These are phyloP conservation scores for Colletotrichum tabaci DNA, from an alignment of 2,329 filamentous ascomycete species.

Conservation along the genomic window DNA sequence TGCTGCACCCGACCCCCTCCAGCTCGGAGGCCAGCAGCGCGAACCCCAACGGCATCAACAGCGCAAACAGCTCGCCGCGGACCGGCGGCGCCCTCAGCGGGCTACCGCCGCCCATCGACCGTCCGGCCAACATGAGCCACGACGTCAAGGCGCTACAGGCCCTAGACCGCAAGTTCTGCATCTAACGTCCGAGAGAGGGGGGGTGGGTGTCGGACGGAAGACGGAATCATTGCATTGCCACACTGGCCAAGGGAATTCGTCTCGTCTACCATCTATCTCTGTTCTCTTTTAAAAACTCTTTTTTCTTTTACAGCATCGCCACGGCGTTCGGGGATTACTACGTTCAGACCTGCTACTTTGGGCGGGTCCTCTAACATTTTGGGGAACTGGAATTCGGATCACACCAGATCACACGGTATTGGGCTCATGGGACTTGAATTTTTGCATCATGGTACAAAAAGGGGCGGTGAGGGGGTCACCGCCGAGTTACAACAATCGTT, in stretches of 20 bases:
- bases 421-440: neutral
- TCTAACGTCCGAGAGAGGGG: constrained; percentile 44
- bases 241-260: constrained; percentile 13
- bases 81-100: constrained; percentile 62
- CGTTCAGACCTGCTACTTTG: constrained; percentile 16
- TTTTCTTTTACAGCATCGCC: constrained; percentile 33
- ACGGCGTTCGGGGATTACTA: constrained; percentile 29
- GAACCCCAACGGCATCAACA: constrained; percentile 58
- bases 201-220: neutral
- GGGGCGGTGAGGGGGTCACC: neutral
- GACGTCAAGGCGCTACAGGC: constrained; percentile 77
- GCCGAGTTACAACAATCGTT: constrained; percentile 28
- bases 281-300: neutral
- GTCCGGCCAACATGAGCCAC: constrained; percentile 70
- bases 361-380: constrained; percentile 1
- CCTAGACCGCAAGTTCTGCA: constrained; percentile 72
- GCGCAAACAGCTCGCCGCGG: constrained; percentile 66
- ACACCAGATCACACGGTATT: constrained; percentile 21
- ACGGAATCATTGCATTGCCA: constrained; percentile 21
- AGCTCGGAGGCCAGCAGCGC: constrained; percentile 63
- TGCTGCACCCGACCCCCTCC: constrained; percentile 66
- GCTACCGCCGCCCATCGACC: constrained; percentile 65
- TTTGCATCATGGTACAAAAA: constrained; percentile 39
- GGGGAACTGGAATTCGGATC: constrained; percentile 10
- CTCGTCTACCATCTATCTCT: neutral